These are phyloP conservation scores for Echites panduratus DNA, from an alignment of 257 asterid species.

Conservation along the genomic window DNA sequence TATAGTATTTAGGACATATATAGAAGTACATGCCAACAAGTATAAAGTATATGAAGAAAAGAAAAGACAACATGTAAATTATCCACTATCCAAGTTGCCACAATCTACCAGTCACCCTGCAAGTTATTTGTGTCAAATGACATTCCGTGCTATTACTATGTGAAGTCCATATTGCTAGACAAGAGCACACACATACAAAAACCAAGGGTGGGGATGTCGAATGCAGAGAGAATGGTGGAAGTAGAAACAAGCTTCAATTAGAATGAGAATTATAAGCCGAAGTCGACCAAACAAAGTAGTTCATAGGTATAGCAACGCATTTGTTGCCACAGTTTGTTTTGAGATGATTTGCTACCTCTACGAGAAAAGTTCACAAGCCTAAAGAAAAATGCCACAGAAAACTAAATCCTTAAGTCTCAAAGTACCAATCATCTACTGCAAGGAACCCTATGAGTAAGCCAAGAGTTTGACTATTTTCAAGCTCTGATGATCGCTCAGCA, in stretches of 20 bases:
- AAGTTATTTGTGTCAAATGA: neutral
- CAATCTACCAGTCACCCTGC: neutral
- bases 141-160: neutral
- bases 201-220: neutral
- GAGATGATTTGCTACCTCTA: neutral
- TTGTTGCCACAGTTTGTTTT: too few relatives aligned
- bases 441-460: constrained; percentile 95
- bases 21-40: neutral
- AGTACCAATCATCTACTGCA: constrained; percentile 93
- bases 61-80: neutral
- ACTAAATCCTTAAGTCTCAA: neutral
- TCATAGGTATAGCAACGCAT: neutral
- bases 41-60: neutral
- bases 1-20: neutral
- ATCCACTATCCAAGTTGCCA: neutral
- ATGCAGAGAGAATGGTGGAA: neutral
- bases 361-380: neutral
- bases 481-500: constrained; percentile 70
- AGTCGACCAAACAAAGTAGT: neutral
- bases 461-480: constrained; percentile 74
- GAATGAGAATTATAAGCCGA: neutral
- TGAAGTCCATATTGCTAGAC: neutral
- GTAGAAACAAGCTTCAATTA: neutral
- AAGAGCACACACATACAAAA: neutral
- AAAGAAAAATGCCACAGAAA: neutral